Evolutionary conservation across 2,329 filamentous ascomycete species (phyloP).

Genomic region (Cytospora leucostoma): DNA sequence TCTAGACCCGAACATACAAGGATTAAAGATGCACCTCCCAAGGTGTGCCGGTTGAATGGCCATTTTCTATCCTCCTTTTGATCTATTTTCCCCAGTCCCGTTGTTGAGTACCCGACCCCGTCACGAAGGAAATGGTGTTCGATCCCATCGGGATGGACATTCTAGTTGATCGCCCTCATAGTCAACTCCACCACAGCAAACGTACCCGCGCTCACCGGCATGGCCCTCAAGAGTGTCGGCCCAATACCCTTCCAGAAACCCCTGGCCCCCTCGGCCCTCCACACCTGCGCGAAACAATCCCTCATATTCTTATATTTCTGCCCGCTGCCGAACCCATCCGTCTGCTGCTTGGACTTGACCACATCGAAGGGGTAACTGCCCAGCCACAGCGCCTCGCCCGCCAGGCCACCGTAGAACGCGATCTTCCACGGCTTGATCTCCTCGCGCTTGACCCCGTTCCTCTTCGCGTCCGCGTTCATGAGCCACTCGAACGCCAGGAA

Average conservation of each 20-base stretch:
- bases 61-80: background rate
- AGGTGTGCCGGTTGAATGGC: background rate
- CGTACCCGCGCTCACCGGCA: conserved; percentile 97
- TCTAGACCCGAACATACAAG: background rate
- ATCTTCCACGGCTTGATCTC: conserved; percentile 84
- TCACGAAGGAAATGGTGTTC: background rate
- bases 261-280: conserved; percentile 69
- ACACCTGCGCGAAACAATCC: conserved; percentile 86
- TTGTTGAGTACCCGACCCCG: conserved; percentile 7
- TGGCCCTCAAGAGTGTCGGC: conserved; percentile 87
- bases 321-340: conserved; percentile 75
- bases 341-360: conserved; percentile 99
- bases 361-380: conserved; percentile 95
- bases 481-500: conserved; percentile 94
- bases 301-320: conserved; percentile 80
- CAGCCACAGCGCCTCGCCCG: conserved; percentile 92
- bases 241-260: conserved; percentile 96
- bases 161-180: conserved; percentile 59
- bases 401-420: conserved; percentile 87
- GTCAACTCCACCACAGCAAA: conserved; percentile 81
- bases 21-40: conserved; percentile 8
- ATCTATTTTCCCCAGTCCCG: background rate
- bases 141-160: background rate
- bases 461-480: conserved; percentile 84
- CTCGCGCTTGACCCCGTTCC: conserved; percentile 73